Base-by-base conservation (phyloP, 441 rosid species). In the Adansonia gregorii region DNA sequence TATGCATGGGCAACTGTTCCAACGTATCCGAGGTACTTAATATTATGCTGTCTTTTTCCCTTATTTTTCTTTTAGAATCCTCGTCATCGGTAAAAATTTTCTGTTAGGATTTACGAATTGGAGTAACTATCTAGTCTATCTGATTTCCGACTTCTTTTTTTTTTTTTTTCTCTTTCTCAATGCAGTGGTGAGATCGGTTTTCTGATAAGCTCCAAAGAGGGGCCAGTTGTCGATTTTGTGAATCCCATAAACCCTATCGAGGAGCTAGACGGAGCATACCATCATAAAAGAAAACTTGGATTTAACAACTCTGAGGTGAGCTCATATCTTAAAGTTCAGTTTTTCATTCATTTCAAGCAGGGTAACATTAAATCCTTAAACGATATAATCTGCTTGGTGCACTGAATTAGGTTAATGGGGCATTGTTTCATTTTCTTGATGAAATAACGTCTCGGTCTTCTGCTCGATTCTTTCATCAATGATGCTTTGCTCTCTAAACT, bases 1-100 rank as follows among this genome's bases (percentile, higher is more conserved):
- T 96, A 96, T 84, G 99, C 98, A 15, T 96, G 99, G 98, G 83
- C 97, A 63, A 94, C 91, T 79, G 97, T 96, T 79, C 99, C 98
- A 24, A 92, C 98, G 43, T 94, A 92, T 88, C 99, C 99, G 78
- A 96, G 99, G 98, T 93, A 81, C 64, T 52, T 7, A 20, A 19
- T 24, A 24, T 72, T 17, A 61, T 76, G 67, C 54, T 43, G 0
- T 49, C 17, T 15, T 55, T 52, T 52, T 45, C 27, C 46, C 31
- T 3, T 12, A 10, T 3, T 17, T 12, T 0, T 20, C 41, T 48
- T 20, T 46, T 48, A 67, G 24, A 56, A 46, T 61, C 24, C 52
- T 74, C 52, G 0, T n/a, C 8, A 1, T 51, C 8, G 51, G 27
- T 24, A 8, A 43, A 66, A 66, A 8, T 66, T 41, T 7, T 65